These are phyloP conservation scores for Chlorella vulgaris DNA, from an alignment of 139 green algal genomes.

Conservation along the genomic window DNA sequence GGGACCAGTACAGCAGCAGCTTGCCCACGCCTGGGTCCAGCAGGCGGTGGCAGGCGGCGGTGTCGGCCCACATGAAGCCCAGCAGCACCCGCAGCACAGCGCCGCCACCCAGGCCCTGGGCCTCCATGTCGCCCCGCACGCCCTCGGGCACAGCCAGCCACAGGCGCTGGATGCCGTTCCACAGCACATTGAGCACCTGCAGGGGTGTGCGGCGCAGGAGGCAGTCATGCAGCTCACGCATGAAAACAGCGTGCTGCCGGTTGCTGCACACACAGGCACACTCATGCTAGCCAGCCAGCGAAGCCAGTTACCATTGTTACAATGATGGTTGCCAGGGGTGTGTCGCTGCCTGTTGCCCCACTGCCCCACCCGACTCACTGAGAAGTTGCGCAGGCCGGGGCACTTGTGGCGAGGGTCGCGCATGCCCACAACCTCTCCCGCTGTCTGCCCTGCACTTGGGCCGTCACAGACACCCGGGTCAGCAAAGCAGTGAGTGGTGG, in stretches of 20 bases:
- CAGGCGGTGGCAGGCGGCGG: conserved; percentile 4
- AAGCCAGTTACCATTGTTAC: no score
- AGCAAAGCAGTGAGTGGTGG: no score
- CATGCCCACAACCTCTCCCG: conserved; percentile 27
- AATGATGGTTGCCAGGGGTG: no score
- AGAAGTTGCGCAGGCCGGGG: conserved; percentile 30
- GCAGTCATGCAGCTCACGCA: no score
- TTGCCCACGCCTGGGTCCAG: conserved; percentile 21
- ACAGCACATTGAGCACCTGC: conserved; percentile 40
- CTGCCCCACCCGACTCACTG: no score
- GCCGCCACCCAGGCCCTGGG: conserved; percentile 4
- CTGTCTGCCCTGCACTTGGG: conserved; percentile 21
- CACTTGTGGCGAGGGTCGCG: conserved; percentile 16
- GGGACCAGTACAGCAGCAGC: conserved; percentile 38
- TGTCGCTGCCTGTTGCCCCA: no score
- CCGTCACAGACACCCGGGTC: no score
- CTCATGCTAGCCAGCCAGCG: no score
- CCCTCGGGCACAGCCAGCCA: conserved; percentile 20
- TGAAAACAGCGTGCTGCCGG: no score
- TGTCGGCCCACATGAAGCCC: conserved; percentile 12
- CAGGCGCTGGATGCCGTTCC: conserved; percentile 26
- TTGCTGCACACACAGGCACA: no score
- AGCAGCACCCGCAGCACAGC: not conserved
- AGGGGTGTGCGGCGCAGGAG: no score
- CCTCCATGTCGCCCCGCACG: not conserved